phyloP scores from a whole-genome alignment of 177 flowering plant species.

The Vitis hybrid region DNA sequence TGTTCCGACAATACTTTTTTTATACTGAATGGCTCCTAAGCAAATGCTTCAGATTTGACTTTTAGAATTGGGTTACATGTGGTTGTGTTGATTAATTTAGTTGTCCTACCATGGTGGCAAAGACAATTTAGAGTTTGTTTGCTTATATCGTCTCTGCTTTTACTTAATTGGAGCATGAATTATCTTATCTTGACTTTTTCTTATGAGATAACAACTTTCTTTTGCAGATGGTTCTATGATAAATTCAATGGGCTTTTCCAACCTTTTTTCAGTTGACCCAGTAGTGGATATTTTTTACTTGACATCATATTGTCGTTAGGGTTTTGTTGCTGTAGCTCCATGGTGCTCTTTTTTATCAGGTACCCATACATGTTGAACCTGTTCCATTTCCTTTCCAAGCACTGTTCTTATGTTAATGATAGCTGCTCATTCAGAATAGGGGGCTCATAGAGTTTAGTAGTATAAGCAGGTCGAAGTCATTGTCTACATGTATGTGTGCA shows the following conservation, averaged over 20 bases:
- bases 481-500: not conserved
- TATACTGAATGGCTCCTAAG: no score
- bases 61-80: no score
- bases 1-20: no score
- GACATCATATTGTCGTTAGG: constrained; percentile 1
- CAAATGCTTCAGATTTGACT: no score
- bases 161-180: not conserved
- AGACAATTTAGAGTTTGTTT: no score
- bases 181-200: not conserved
- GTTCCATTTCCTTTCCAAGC: not conserved
- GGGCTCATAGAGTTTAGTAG: no score
- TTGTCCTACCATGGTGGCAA: no score
- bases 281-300: constrained; percentile 4
- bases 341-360: constrained; percentile 6
- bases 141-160: no score
- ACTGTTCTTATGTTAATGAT: not conserved
- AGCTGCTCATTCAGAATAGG: not conserved
- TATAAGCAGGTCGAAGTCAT: not conserved
- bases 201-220: constrained; percentile 10
- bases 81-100: no score
- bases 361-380: not conserved
- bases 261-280: constrained; percentile 29
- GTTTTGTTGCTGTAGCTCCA: not conserved
- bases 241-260: constrained; percentile 47
- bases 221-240: constrained; percentile 68